phyloP scores from a whole-genome alignment of 768 basidiomycete species.

The Hygrophoropsis aurantiaca region DNA sequence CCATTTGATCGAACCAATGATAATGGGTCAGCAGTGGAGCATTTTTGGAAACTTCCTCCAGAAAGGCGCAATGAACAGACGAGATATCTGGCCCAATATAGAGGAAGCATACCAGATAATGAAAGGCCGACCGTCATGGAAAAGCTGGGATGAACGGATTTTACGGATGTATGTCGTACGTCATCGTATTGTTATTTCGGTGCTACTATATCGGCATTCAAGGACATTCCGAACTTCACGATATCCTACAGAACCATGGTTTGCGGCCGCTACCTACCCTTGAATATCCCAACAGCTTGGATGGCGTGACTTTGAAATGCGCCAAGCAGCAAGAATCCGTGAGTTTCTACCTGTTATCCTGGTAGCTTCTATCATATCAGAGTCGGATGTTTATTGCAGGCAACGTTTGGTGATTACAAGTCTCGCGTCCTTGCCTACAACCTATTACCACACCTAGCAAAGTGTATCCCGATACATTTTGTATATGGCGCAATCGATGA shows the following conservation, averaged over 20 bases:
- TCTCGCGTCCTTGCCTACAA: constrained; percentile 34
- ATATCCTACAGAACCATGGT: constrained; percentile 47
- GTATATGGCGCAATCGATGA: constrained; percentile 49
- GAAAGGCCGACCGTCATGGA: constrained; percentile 39
- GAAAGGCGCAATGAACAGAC: constrained; percentile 35
- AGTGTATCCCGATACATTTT: constrained; percentile 41
- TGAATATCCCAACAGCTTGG: constrained; percentile 41
- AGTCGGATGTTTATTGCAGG: constrained; percentile 25
- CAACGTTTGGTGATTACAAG: constrained; percentile 40
- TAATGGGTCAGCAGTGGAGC: constrained; percentile 18
- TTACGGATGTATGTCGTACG: constrained; percentile 44
- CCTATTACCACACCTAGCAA: constrained; percentile 30
- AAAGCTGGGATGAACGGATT: constrained; percentile 50
- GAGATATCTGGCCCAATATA: constrained; percentile 52
- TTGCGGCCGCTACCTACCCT: constrained; percentile 41
- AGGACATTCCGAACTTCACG: background rate
- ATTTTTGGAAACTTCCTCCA: constrained; percentile 21
- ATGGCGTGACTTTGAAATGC: constrained; percentile 52
- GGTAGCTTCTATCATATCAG: background rate
- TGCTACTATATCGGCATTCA: background rate
- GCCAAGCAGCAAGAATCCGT: constrained; percentile 46
- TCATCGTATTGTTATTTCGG: constrained; percentile 15
- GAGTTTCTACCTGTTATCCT: constrained; percentile 6
- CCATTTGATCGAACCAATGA: constrained; percentile 49
- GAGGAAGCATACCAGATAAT: constrained; percentile 45